Percentiles rank a stretch among this genome's conserved stretches.
These are phyloP conservation scores for Cucumis hystrix DNA, from an alignment of 306 rosid genomes.

Conservation along the genomic window DNA sequence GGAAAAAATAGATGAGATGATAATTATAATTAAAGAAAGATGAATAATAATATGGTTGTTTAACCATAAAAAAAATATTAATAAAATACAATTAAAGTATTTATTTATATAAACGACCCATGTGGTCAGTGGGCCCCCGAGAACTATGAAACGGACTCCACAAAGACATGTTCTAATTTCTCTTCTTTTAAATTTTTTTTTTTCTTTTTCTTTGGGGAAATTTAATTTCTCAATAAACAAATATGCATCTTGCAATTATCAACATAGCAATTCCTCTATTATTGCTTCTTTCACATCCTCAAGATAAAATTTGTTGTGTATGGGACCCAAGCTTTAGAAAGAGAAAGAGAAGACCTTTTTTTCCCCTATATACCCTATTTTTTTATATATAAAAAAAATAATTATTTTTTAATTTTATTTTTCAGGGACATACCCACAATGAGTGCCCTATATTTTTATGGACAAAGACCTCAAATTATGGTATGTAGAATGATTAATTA, in stretches of 20 bases:
- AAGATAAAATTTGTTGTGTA: conserved; percentile 42
- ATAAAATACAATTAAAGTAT: conserved; percentile 8
- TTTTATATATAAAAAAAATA: not conserved
- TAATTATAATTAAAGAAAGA: not conserved
- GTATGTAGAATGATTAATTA: not conserved
- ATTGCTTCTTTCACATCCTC: conserved; percentile 54
- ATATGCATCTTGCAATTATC: conserved; percentile 53
- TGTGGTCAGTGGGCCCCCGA: conserved; percentile 66
- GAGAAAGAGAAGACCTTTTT: conserved; percentile 61
- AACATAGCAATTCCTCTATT: conserved; percentile 47
- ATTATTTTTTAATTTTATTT: conserved; percentile 12
- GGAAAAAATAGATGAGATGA: not conserved
- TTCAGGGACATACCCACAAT: conserved; percentile 28
- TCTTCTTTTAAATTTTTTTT: conserved; percentile 11
- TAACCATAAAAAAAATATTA: not conserved
- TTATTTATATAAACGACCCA: conserved; percentile 54
- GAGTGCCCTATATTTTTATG: conserved; percentile 18
- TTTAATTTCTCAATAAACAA: conserved; percentile 25
- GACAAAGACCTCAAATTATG: conserved; percentile 22
- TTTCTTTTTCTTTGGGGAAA: conserved; percentile 21
- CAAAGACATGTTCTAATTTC: conserved; percentile 47
- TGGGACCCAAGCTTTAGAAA: conserved; percentile 52
- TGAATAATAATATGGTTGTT: not conserved
- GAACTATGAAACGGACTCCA: conserved; percentile 59
- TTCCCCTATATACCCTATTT: conserved; percentile 21